Base-by-base conservation (phyloP, 805 yeast species). In the Wickerhamomyces strasburgensis region DNA sequence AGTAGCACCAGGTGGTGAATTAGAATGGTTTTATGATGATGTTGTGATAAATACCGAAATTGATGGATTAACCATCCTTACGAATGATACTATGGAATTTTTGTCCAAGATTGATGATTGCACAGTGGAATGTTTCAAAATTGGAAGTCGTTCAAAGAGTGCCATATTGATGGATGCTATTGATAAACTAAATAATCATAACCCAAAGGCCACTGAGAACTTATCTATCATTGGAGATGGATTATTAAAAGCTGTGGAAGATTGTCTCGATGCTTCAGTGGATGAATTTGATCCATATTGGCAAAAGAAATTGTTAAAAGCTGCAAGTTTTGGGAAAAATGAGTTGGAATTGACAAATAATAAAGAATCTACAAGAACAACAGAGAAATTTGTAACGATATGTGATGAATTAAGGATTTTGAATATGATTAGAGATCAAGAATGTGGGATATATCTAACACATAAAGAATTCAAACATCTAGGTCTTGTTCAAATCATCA, bases 281-380 rank as follows among this genome's bases (percentile, higher is more conserved):
- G 80, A 78, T 37, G 98, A 90, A 50, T 78, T 86, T 49, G 86
- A 80, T 43, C 72, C 84, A 0, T 65, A 68, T 35, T 74, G 89
- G 81, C 98, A 93, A 51, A 88, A 87, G 56, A 75, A 73, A 34
- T 62, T 90, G 8, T 60, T 93, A 27, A 71, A 77, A 36, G 95
- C 96, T 2, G 95, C 89, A 0, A 67, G 84, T 0, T 85, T 89
- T 61, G 98, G 97, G 1, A 93, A 90, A 49, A 70, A 84, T 0
- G 49, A 51, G 14, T 24, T 47, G 52, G 72, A 28, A 54, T 71
- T 30, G 75, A 72, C 33, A 33, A 33, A 38, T 7, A 19, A 24
- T 14, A 26, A 34, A 15, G 36, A 31, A 13, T 29, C 40, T n/a
- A 19, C 19, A 4, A 33, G 51, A 67, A 88, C 3, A 74, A 74